phyloP scores from a whole-genome alignment of 2,329 filamentous ascomycete genomes.

The Claviceps arundinis region DNA sequence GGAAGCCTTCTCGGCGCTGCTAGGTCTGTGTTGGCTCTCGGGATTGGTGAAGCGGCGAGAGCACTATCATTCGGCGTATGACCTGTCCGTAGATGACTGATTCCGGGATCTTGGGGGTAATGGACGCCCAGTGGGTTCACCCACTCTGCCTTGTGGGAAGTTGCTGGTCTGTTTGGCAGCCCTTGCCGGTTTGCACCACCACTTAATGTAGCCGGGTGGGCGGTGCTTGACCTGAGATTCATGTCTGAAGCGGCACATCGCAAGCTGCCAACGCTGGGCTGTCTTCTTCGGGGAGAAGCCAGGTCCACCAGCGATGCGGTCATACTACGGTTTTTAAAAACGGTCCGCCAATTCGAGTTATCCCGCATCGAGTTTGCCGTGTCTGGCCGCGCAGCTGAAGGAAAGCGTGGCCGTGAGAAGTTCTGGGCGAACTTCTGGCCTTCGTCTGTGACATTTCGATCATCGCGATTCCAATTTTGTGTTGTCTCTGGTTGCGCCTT shows the following conservation, averaged over 20 bases:
- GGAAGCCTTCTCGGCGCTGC: slow-evolving; percentile 23
- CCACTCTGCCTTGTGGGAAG: slow-evolving; percentile 24
- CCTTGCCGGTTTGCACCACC: slow-evolving; percentile 18
- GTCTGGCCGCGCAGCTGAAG: slow-evolving; percentile 21
- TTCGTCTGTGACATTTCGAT: slow-evolving; percentile 20
- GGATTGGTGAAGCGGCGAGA: neutral
- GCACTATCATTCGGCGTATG: neutral
- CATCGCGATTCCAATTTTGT: slow-evolving; percentile 18
- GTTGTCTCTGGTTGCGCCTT: slow-evolving; percentile 8
- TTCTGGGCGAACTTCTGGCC: slow-evolving; percentile 25
- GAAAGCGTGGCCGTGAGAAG: slow-evolving; percentile 21
- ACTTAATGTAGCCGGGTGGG: slow-evolving; percentile 21
- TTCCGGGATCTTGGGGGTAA: slow-evolving; percentile 20
- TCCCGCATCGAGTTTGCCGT: slow-evolving; percentile 24
- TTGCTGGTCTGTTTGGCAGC: slow-evolving; percentile 11
- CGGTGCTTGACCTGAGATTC: slow-evolving; percentile 18
- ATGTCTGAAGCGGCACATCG: slow-evolving; percentile 25
- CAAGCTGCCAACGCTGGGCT: slow-evolving; percentile 15
- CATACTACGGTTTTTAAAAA: slow-evolving; percentile 22
- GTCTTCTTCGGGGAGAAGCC: slow-evolving; percentile 15
- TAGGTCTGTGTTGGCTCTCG: neutral
- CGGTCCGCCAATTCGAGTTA: slow-evolving; percentile 19
- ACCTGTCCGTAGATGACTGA: slow-evolving; percentile 1
- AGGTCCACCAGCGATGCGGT: slow-evolving; percentile 35
- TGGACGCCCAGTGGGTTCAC: slow-evolving; percentile 36